Base-by-base conservation (phyloP, 2,329 filamentous ascomycete genomes). In the Gremmenia infestans region DNA sequence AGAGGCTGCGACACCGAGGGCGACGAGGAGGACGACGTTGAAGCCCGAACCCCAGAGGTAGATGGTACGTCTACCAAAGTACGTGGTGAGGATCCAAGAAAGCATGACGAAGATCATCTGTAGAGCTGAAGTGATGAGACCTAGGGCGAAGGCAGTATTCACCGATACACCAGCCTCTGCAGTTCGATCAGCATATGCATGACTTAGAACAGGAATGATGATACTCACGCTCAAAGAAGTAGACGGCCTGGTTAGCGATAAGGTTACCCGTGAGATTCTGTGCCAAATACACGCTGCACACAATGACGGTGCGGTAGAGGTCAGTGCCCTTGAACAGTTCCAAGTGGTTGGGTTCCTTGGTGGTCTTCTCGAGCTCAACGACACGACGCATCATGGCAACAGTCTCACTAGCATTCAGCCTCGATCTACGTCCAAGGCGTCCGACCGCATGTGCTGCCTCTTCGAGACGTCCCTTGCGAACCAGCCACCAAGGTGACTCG, bases 31-130 rank as follows among this genome's bases (percentile, higher is more conserved):
- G 39, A 67, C 63, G 52, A 73, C 72, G 71, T 83, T 85, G 71
- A 79, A 74, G 37, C 72, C 66, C 28, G 78, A 78, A 59, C 83
- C 83, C 72, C 78, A 85, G 54, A 86, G 73, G 69, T 86, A 87
- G 70, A 87, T 85, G 37, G 79, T 78, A 52, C 83, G 82, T 56
- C 83, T 79, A 67, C 83, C 82, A 52, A 83, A 74, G 70, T 83
- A 86, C 1, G 79, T 78, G 14, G 81, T 87, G 50, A 88, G 78
- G 54, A 86, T 71, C 85, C 85, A 87, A 56, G 83, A 87, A 43
- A 84, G 73, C 78, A 85, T 85, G 68, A 85, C 81, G 58, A 84
- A 76, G 67, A 88, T 70, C 70, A 71, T 74, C 67, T 85, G 81
- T 2, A 87, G 81, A 49, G 77, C 80, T 0, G 84, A 86, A 51